Conservation (phyloP, 495 filamentous ascomycete genomes). For the Annulohypoxylon nitens region DNA sequence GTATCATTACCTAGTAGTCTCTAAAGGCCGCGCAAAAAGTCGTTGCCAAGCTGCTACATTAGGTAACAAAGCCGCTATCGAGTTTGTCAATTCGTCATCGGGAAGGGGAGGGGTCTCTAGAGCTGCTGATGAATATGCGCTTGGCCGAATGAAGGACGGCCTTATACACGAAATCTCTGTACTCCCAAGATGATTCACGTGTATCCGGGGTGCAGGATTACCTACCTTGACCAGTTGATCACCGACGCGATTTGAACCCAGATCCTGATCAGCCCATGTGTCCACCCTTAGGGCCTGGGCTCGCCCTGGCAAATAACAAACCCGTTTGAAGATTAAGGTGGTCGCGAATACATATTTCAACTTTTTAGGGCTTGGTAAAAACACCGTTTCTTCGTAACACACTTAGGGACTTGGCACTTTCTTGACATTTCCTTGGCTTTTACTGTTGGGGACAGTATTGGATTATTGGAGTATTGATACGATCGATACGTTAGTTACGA, state of each 20-base stretch:
- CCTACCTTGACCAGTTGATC: conserved; percentile 18
- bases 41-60: conserved; percentile 37
- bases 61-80: conserved; percentile 46
- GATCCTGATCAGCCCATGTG: conserved; percentile 46
- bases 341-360: conserved; percentile 15
- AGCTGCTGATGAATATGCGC: conserved; percentile 31
- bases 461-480: not conserved
- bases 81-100: conserved; percentile 35
- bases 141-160: conserved; percentile 33
- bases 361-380: conserved; percentile 23
- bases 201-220: conserved; percentile 45
- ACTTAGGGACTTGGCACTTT: conserved; percentile 40
- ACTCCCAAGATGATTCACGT: conserved; percentile 37
- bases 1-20: not conserved
- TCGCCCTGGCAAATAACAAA: conserved; percentile 32
- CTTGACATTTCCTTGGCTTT: conserved; percentile 44
- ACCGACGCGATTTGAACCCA: conserved; percentile 40
- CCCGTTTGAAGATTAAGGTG: conserved; percentile 19
- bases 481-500: conserved; percentile 16
- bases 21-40: conserved; percentile 8
- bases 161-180: conserved; percentile 39
- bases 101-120: conserved; percentile 9
- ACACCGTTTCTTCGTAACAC: conserved; percentile 39
- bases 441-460: not conserved
- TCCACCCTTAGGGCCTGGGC: conserved; percentile 37